Conservation (phyloP, 495 filamentous ascomycete species). For the Cudoniella acicularis region DNA sequence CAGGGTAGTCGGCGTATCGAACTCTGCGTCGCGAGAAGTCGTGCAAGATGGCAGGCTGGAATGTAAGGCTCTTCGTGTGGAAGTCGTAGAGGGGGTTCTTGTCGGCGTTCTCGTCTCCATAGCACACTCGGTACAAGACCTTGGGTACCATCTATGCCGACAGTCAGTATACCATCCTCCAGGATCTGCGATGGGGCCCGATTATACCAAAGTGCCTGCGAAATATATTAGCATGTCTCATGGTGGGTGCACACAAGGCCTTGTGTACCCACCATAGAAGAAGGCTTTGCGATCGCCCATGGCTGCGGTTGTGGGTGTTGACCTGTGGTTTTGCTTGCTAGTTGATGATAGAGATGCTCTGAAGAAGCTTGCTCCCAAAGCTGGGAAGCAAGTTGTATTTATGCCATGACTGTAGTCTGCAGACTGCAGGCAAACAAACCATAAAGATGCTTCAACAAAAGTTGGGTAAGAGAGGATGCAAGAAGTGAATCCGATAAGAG, state of each 20-base stretch:
- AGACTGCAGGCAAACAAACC: no score
- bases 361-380: background rate
- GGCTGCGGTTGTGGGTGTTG: no score
- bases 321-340: background rate
- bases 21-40: slow-evolving; percentile 69
- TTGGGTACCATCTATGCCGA: slow-evolving; percentile 55
- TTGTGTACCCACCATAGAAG: background rate
- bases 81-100: slow-evolving; percentile 35
- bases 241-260: background rate
- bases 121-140: slow-evolving; percentile 63
- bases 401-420: background rate
- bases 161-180: slow-evolving; percentile 33
- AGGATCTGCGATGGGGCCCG: background rate
- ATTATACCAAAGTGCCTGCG: background rate
- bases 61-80: slow-evolving; percentile 45
- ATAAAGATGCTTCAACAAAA: background rate
- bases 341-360: no score
- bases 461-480: no score
- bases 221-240: background rate
- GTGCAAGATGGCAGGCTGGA: slow-evolving; percentile 73
- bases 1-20: slow-evolving; percentile 72
- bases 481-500: background rate
- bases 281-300: background rate
- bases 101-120: slow-evolving; percentile 37
- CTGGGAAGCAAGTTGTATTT: background rate